These are phyloP conservation scores for Mortierella sp. DNA, from an alignment of 371 early-diverging fungal species.

Conservation along the genomic window DNA sequence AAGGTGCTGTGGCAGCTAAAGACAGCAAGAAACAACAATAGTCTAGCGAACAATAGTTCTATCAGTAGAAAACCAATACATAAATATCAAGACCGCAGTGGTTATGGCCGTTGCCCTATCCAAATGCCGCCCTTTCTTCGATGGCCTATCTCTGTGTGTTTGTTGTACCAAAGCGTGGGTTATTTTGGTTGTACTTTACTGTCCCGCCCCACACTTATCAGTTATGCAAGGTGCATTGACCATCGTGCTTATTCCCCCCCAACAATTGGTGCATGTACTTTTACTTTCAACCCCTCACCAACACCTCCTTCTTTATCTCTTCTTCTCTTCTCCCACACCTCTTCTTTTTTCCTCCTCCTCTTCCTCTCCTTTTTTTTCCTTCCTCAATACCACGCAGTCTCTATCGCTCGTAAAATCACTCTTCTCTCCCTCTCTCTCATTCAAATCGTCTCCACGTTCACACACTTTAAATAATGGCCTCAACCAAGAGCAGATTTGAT, in stretches of 20 bases:
- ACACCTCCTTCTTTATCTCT: neutral
- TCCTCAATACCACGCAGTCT: no score
- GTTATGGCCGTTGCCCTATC: neutral
- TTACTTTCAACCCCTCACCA: neutral
- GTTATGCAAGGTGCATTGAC: slow-evolving; percentile 22
- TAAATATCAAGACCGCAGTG: no score
- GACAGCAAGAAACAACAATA: slow-evolving; percentile 8
- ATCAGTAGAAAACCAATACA: no score
- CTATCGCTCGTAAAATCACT: no score
- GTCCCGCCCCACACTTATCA: slow-evolving; percentile 17
- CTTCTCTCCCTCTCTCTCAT: neutral
- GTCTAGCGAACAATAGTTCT: no score
- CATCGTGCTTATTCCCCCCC: neutral
- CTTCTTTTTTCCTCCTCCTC: neutral
- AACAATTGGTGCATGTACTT: neutral
- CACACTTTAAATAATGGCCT: slow-evolving; percentile 17
- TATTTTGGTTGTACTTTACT: neutral
- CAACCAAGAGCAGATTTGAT: slow-evolving; percentile 31
- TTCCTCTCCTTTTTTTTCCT: neutral
- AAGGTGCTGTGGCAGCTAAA: neutral
- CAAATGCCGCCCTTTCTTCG: no score
- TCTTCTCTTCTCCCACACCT: slow-evolving; percentile 1
- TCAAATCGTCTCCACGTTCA: neutral
- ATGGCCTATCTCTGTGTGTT: no score
- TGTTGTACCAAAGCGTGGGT: slow-evolving; percentile 15